A percentile compares a stretch with the other conserved stretches of the same genome.
Evolutionary conservation across 2,329 filamentous ascomycete species (phyloP).

Genomic region (Sclerotinia trifoliorum): DNA sequence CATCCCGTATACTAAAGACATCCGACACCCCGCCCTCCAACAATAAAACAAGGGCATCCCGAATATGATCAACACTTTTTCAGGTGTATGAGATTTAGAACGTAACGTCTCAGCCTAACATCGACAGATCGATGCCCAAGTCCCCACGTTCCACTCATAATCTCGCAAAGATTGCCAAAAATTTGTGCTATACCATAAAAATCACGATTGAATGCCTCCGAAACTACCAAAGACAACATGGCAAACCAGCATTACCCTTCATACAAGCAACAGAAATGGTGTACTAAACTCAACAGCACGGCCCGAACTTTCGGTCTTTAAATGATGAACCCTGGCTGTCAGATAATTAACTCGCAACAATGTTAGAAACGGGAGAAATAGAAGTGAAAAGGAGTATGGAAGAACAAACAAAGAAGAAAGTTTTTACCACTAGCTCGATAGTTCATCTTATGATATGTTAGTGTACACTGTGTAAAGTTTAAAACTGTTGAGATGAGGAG

Average conservation of each 20-base stretch:
- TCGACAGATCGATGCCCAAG: not conserved
- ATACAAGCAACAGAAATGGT: not conserved
- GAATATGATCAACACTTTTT: not conserved
- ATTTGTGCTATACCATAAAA: not conserved
- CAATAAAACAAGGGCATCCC: not conserved
- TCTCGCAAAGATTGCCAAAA: not conserved
- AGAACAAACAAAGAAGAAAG: not conserved
- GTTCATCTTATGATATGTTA: not conserved
- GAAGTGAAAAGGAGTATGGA: not conserved
- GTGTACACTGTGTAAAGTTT: not conserved
- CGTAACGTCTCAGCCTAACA: not conserved
- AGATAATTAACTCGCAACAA: not conserved
- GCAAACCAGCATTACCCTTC: conserved; percentile 1
- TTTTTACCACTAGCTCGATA: not conserved
- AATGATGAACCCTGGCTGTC: not conserved
- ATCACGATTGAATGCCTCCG: not conserved
- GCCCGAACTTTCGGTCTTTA: not conserved
- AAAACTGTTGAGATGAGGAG: not conserved
- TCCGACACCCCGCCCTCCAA: not conserved
- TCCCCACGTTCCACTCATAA: not conserved
- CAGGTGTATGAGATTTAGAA: not conserved
- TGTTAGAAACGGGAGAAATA: not conserved
- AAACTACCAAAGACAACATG: not conserved
- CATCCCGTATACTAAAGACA: not conserved
- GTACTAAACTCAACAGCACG: not conserved